phyloP scores from a whole-genome alignment of 2,329 filamentous ascomycete genomes.

The Fragosphaeria purpurea region DNA sequence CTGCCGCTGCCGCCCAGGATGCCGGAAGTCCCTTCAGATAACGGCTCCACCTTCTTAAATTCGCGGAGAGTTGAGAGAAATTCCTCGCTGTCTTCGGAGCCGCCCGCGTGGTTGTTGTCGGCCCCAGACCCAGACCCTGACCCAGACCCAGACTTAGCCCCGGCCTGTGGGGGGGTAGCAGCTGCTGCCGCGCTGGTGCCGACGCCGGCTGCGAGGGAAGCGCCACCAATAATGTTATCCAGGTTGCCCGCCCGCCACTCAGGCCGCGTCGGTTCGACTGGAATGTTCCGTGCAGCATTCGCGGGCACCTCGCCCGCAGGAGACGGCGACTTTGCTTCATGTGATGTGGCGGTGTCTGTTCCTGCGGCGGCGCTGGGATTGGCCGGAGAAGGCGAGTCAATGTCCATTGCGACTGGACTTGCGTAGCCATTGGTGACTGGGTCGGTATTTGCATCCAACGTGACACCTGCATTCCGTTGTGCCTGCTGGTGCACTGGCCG shows the following conservation, averaged over 20 bases:
- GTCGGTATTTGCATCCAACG: background rate
- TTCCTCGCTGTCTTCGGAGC: slow-evolving; percentile 47
- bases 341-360: background rate
- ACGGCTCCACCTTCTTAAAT: slow-evolving; percentile 46
- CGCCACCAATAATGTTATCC: slow-evolving; percentile 13
- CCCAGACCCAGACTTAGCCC: no score
- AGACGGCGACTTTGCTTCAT: no score
- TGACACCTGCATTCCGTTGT: background rate
- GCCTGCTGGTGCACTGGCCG: background rate
- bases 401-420: slow-evolving; percentile 55
- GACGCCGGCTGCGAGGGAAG: slow-evolving; percentile 14
- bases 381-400: slow-evolving; percentile 40
- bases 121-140: background rate
- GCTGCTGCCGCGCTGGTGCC: slow-evolving; percentile 13
- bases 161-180: background rate
- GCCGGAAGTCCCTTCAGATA: slow-evolving; percentile 29
- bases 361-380: slow-evolving; percentile 2
- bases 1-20: slow-evolving; percentile 13
- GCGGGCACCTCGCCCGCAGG: slow-evolving; percentile 14
- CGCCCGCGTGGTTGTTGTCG: slow-evolving; percentile 28
- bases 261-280: slow-evolving; percentile 47
- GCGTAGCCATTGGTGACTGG: slow-evolving; percentile 13
- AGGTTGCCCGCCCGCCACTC: slow-evolving; percentile 48
- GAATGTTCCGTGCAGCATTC: slow-evolving; percentile 39
- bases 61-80: slow-evolving; percentile 45